These are phyloP conservation scores for Uronychia binucleata DNA, from an alignment of 73 alveolate genomes.

Conservation along the genomic window DNA sequence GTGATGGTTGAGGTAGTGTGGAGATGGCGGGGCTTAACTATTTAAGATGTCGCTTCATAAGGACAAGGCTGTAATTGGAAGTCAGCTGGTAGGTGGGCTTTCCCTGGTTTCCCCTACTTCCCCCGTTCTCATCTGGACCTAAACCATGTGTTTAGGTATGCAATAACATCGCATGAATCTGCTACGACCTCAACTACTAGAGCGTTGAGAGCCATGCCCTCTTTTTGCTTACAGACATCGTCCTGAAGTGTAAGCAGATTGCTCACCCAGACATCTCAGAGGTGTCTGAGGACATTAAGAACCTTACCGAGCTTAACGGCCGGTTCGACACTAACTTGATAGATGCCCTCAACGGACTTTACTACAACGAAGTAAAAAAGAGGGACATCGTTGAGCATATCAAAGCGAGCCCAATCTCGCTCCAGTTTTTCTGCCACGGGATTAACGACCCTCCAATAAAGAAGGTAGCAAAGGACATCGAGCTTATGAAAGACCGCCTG, in stretches of 20 bases:
- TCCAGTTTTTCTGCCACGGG: not conserved
- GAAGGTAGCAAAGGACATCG: not conserved
- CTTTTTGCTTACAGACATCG: not conserved
- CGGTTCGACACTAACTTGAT: not conserved
- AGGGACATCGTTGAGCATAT: not conserved
- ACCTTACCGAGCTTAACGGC: not conserved
- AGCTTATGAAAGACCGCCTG: not conserved
- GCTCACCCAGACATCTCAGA: not conserved
- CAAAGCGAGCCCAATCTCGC: not conserved
- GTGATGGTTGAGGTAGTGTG: no score
- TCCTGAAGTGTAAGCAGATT: not conserved
- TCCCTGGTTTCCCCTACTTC: not conserved
- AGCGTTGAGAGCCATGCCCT: not conserved
- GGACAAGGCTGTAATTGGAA: not conserved
- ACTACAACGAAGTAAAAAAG: not conserved
- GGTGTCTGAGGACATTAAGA: not conserved
- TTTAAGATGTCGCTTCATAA: no score
- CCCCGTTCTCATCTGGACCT: no score
- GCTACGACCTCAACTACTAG: not conserved
- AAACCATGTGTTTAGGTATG: not conserved
- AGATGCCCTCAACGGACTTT: not conserved
- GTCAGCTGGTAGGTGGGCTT: not conserved
- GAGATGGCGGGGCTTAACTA: no score
- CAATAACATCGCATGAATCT: not conserved
- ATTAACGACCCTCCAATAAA: not conserved